These are phyloP conservation scores for Sporothrix humicola DNA, from an alignment of 2,329 filamentous ascomycete species.

Conservation along the genomic window DNA sequence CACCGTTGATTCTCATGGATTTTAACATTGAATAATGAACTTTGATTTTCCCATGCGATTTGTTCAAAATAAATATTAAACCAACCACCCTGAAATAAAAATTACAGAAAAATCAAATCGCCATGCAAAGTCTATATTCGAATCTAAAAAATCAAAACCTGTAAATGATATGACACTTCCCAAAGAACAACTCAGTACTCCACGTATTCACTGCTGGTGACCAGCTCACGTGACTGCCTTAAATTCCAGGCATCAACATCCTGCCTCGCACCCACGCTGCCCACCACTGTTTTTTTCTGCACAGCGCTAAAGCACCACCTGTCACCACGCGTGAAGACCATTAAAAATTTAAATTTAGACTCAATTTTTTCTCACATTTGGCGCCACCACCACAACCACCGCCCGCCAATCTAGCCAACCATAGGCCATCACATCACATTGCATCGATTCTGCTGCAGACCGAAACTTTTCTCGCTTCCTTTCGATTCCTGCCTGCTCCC, in stretches of 20 bases:
- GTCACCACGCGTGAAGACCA: conserved; percentile 20
- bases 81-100: too few relatives aligned
- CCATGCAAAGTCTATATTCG: too few relatives aligned
- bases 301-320: conserved; percentile 11
- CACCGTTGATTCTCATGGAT: too few relatives aligned
- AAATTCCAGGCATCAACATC: neutral
- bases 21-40: too few relatives aligned
- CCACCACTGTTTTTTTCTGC: neutral
- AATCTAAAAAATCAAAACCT: too few relatives aligned
- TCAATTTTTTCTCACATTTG: conserved; percentile 11
- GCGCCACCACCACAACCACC: conserved; percentile 18
- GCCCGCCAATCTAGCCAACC: conserved; percentile 25
- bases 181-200: too few relatives aligned
- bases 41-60: too few relatives aligned
- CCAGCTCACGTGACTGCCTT: neutral
- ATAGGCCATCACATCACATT: conserved; percentile 27
- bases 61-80: too few relatives aligned
- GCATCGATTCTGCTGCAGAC: conserved; percentile 9
- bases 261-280: neutral
- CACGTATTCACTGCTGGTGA: neutral
- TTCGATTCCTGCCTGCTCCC: neutral
- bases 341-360: conserved; percentile 6
- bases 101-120: too few relatives aligned
- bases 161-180: too few relatives aligned
- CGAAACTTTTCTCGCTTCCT: conserved; percentile 26